Percentiles rank a stretch among this genome's conserved stretches.
These are phyloP conservation scores for Akanthomyces muscarius DNA, from an alignment of 2,329 filamentous ascomycete species.

Conservation along the genomic window DNA sequence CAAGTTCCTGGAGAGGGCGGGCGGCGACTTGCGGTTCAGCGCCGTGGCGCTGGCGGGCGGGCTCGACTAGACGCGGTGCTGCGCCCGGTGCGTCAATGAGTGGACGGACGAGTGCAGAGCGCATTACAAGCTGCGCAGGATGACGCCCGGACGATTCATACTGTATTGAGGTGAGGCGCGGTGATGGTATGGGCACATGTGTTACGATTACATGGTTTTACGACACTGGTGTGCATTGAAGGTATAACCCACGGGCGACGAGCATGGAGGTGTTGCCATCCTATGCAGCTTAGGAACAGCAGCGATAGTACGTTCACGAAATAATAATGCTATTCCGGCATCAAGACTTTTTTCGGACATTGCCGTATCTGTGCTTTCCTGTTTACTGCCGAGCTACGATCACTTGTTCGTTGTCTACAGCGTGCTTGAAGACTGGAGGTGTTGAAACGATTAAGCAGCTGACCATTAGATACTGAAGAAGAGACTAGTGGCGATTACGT, in stretches of 20 bases:
- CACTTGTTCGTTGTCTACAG: no score
- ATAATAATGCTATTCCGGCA: no score
- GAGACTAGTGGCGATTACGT: no score
- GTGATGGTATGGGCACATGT: background rate
- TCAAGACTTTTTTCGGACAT: no score
- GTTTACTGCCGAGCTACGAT: no score
- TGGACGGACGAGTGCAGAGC: background rate
- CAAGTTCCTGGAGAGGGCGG: slow-evolving; percentile 53
- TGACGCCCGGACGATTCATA: background rate
- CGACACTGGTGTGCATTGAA: background rate
- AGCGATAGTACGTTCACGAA: background rate
- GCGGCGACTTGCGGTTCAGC: slow-evolving; percentile 55
- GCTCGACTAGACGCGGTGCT: slow-evolving; percentile 36
- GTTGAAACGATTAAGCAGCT: no score
- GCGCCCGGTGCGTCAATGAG: background rate
- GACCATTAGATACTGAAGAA: no score
- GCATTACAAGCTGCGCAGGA: background rate
- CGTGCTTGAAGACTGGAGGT: no score
- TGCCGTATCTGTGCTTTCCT: no score
- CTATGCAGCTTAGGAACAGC: background rate
- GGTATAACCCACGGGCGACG: background rate
- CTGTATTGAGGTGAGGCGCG: background rate
- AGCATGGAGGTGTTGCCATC: background rate
- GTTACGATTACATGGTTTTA: background rate
- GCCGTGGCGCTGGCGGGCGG: slow-evolving; percentile 53